Conservation (phyloP, 2,329 filamentous ascomycete genomes). For the Colletotrichum tanaceti region DNA sequence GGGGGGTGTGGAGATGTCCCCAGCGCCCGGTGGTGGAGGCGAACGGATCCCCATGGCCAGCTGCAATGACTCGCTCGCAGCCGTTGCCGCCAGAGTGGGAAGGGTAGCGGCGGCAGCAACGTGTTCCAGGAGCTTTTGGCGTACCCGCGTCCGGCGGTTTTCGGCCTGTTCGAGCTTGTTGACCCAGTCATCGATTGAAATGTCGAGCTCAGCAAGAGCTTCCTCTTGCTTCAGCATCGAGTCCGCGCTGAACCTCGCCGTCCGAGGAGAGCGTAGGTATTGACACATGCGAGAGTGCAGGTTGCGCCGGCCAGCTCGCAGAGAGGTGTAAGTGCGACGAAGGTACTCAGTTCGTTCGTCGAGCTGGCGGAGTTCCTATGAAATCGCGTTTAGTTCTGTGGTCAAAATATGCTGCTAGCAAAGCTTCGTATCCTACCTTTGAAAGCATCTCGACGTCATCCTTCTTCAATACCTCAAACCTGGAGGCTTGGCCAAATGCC, state of each 20-base stretch:
- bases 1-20: slow-evolving; percentile 67
- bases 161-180: slow-evolving; percentile 83
- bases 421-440: slow-evolving; percentile 57
- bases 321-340: slow-evolving; percentile 78
- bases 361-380: slow-evolving; percentile 77
- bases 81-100: slow-evolving; percentile 47
- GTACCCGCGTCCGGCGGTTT: slow-evolving; percentile 78
- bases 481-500: slow-evolving; percentile 69
- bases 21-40: slow-evolving; percentile 45
- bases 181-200: slow-evolving; percentile 84
- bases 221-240: slow-evolving; percentile 84
- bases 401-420: neutral
- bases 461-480: slow-evolving; percentile 72
- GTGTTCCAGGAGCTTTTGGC: slow-evolving; percentile 85
- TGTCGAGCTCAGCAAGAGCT: slow-evolving; percentile 79
- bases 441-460: slow-evolving; percentile 75
- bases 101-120: slow-evolving; percentile 77
- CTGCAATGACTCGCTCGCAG: slow-evolving; percentile 56
- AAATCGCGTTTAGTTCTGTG: slow-evolving; percentile 14
- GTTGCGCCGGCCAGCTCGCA: slow-evolving; percentile 80
- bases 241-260: slow-evolving; percentile 78
- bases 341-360: slow-evolving; percentile 84
- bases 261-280: slow-evolving; percentile 77
- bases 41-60: slow-evolving; percentile 54
- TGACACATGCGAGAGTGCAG: slow-evolving; percentile 82